Base-by-base conservation (phyloP, 345 rosid genomes). In the Boechera stricta region DNA sequence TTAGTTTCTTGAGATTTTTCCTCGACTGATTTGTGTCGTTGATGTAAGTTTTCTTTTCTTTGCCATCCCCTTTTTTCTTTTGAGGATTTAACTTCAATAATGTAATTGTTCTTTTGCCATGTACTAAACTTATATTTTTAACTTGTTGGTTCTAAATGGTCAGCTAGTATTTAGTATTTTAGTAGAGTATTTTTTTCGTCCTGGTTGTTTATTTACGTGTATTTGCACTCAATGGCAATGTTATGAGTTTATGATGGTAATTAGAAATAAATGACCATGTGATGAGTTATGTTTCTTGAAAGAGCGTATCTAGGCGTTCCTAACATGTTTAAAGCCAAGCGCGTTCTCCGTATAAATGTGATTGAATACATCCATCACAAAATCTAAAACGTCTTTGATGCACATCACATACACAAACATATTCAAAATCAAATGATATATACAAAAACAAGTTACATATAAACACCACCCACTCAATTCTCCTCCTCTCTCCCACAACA, bases 401-500 rank as follows among this genome's bases (percentile, higher is more conserved):
- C 6, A 60, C 15, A 69, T 32, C 10, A 64, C 57, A 64, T 55
- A 70, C 3, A 71, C 72, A 21, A 31, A 47, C 66, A 56, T 0
- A 45, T 64, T 71, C 67, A 77, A 65, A 78, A 58, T 72, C 64
- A 72, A 73, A 77, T 65, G 16, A 58, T 78, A 72, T 72, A 78
- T 64, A 77, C 72, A 77, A 35, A 64, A 15, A 48, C 61, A 72
- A 48, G 67, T 77, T 71, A 65, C 60, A 71, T 71, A 71, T 71
- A 71, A 77, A 71, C 77, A 77, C 81, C 68, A 77, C 72, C 72
- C 5, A 71, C 59, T 77, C 80, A 36, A 59, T 53, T 53, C 52
- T 77, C 63, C 7, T 62, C 64, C 70, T 39, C 69, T 41, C 39
- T 13, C 58, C 33, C 21, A 28, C 24, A 45, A 71, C 42, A 70